Evolutionary conservation across 108 stramenopile genomes (phyloP), one percentile per base, ranked within the genome.

Genomic region (Fistulifera pelliculosa): DNA sequence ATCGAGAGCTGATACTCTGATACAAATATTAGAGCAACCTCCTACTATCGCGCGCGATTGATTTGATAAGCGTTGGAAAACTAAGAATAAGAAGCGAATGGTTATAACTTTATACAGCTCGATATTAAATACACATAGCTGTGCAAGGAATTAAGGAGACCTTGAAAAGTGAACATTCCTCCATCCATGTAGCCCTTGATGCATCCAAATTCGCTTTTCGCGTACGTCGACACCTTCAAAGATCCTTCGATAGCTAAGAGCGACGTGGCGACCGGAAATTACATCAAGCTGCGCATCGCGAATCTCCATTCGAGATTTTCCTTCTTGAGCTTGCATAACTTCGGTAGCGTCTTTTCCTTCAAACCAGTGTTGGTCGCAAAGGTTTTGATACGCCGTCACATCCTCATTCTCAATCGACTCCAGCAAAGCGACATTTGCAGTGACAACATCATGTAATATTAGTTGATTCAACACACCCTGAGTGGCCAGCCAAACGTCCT

Each of bases 401-500:
- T 85, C 64, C 0, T 58, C 56, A 17, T 47, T 62, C 25, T 74
- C 71, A 23, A 75, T 54, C 2, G 81, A 73, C 41, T 74, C 42
- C 41, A 85, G 44, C 27, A 85, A 47, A 23, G 61, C 39, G 6
- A 43, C 57, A 54, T 85, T 83, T 0, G 81, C 74, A 19, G 77
- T 77, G 58, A 85, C 58, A 6, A 89, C 76, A 61, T 89, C 87
- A 56, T 89, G 76, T 17, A 31, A 56, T 11, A 84, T 70, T 39
- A 64, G 73, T 21, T 64, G 48, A 58, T 90, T 74, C 82, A 90
- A 77, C 0, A 64, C 75, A 39, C 38, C 47, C 67, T 81, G 66
- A 5, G 82, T 84, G 2, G 60, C 75, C 22, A 74, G 53, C 90
- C 85, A 87, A 6, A 92, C 90, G n/a, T 76, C 66, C 15, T 85